phyloP scores from a whole-genome alignment of 164 flowering plant species.

The Berberis thunbergii region DNA sequence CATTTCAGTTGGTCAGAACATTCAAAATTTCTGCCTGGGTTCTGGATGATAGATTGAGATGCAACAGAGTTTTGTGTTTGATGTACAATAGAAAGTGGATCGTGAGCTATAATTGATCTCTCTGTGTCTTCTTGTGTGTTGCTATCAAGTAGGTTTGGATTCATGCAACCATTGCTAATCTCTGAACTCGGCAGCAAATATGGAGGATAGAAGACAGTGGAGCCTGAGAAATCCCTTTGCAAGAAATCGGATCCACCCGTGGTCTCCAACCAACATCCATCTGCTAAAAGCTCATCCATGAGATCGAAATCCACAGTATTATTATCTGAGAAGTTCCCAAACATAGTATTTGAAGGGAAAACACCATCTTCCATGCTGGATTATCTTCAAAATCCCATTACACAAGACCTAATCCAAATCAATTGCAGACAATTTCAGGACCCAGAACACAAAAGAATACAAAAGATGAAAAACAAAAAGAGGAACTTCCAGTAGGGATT shows the following conservation, averaged over 20 bases:
- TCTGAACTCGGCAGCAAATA: conserved; percentile 29
- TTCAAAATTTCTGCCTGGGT: conserved; percentile 6
- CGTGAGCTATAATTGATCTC: conserved; percentile 15
- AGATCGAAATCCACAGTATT: conserved; percentile 49
- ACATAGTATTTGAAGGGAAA: conserved; percentile 29
- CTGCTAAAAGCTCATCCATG: conserved; percentile 58
- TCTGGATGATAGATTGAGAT: conserved; percentile 13
- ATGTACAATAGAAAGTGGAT: conserved; percentile 17
- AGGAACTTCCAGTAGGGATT: conserved; percentile 15
- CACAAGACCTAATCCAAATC: background rate
- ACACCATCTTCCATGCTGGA: conserved; percentile 46
- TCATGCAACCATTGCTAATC: conserved; percentile 10
- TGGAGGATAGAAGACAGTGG: conserved; percentile 28
- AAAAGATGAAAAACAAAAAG: conserved; percentile 11
- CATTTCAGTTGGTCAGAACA: conserved; percentile 15
- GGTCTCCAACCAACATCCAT: conserved; percentile 77
- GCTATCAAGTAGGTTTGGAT: conserved; percentile 15
- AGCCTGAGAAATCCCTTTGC: conserved; percentile 30
- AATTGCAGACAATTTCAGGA: conserved; percentile 6
- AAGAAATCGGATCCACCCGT: conserved; percentile 47
- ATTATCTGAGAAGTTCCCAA: conserved; percentile 21
- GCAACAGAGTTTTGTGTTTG: conserved; percentile 7
- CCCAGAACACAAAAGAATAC: conserved; percentile 11
- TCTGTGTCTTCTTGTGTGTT: conserved; percentile 24
- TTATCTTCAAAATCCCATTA: conserved; percentile 14